These are phyloP conservation scores for Hyaloscypha bicolor DNA, from an alignment of 495 filamentous ascomycete genomes.

Conservation along the genomic window DNA sequence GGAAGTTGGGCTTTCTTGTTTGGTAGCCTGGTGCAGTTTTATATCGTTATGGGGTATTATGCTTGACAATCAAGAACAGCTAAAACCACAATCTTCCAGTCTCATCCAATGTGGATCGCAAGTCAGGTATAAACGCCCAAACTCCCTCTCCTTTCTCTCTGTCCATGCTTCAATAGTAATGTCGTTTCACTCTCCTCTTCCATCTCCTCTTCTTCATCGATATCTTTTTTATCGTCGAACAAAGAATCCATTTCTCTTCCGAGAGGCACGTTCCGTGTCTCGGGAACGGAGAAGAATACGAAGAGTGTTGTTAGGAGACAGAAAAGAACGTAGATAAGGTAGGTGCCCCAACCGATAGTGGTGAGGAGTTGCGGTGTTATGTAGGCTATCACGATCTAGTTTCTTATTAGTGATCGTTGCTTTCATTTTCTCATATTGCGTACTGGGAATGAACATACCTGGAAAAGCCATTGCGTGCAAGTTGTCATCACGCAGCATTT, in stretches of 20 bases:
- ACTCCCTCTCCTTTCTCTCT: slow-evolving; percentile 12
- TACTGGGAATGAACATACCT: neutral
- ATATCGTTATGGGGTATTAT: slow-evolving; percentile 20
- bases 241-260: slow-evolving; percentile 7
- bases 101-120: neutral
- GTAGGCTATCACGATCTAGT: slow-evolving; percentile 2
- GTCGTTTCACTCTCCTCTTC: slow-evolving; percentile 2
- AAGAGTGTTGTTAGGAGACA: neutral
- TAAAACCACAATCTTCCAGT: too few relatives aligned
- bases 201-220: slow-evolving; percentile 6
- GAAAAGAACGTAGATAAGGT: slow-evolving; percentile 1
- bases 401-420: neutral
- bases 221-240: neutral
- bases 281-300: slow-evolving; percentile 3
- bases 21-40: slow-evolving; percentile 24
- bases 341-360: slow-evolving; percentile 1
- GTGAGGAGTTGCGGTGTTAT: slow-evolving; percentile 2
- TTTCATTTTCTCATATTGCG: neutral
- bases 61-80: slow-evolving; percentile 3
- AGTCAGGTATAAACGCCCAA: slow-evolving; percentile 11
- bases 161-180: neutral
- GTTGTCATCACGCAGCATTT: slow-evolving; percentile 16
- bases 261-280: slow-evolving; percentile 2
- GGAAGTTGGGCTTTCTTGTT: slow-evolving; percentile 27
- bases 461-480: slow-evolving; percentile 16